phyloP scores from a whole-genome alignment of 768 basidiomycete genomes.

The Termitomyces bulborhizus region DNA sequence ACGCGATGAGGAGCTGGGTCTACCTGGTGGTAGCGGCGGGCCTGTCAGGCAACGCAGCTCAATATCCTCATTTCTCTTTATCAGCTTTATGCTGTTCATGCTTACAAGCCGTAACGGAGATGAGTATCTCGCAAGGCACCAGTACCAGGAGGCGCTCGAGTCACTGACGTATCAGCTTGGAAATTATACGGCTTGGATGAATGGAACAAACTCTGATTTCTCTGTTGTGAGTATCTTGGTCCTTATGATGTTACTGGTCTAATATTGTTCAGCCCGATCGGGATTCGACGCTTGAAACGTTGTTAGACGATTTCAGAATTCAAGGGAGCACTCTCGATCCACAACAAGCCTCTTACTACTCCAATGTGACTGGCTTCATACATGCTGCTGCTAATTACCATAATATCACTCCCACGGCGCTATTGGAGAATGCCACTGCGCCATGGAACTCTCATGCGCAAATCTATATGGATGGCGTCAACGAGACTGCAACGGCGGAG shows the following conservation, averaged over 20 bases:
- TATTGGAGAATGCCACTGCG: slow-evolving; percentile 29
- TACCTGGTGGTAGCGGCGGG: slow-evolving; percentile 22
- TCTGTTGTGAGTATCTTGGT: slow-evolving; percentile 37
- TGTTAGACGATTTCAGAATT: slow-evolving; percentile 45
- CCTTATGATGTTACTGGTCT: not conserved
- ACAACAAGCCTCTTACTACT: slow-evolving; percentile 50
- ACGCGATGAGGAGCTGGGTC: slow-evolving; percentile 34
- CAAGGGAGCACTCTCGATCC: slow-evolving; percentile 40
- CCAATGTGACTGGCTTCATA: slow-evolving; percentile 76
- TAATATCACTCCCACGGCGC: slow-evolving; percentile 53
- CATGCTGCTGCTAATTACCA: slow-evolving; percentile 54
- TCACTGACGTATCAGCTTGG: slow-evolving; percentile 52
- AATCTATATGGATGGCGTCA: slow-evolving; percentile 42
- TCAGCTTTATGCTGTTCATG: slow-evolving; percentile 71
- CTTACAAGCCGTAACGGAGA: slow-evolving; percentile 71
- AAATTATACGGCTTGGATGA: slow-evolving; percentile 76
- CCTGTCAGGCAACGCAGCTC: slow-evolving; percentile 48
- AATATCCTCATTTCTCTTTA: slow-evolving; percentile 67
- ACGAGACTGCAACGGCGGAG: slow-evolving; percentile 42
- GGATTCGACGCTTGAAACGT: slow-evolving; percentile 33
- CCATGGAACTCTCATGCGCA: slow-evolving; percentile 49
- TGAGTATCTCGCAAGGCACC: slow-evolving; percentile 55
- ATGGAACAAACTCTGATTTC: slow-evolving; percentile 61
- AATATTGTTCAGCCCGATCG: slow-evolving; percentile 36
- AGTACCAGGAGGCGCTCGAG: slow-evolving; percentile 60